Conservation (phyloP, 2,329 filamentous ascomycete species). For the Penicillium sclerotiorum region DNA sequence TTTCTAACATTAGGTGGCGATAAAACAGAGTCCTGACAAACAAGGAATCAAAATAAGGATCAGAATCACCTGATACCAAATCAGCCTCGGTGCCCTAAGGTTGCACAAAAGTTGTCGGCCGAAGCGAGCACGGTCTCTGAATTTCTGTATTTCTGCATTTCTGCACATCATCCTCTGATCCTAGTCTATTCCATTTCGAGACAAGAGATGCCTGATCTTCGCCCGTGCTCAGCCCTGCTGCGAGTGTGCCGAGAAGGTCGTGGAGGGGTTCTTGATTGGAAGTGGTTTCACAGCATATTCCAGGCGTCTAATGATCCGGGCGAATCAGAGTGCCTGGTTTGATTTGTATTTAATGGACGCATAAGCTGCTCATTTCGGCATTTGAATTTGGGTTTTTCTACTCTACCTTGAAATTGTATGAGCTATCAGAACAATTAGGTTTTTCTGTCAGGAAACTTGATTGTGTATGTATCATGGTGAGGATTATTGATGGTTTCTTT, state of each 20-base stretch:
- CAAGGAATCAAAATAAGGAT: background rate
- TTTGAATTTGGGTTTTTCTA: background rate
- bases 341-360: background rate
- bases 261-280: slow-evolving; percentile 8
- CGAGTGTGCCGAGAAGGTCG: background rate
- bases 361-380: background rate
- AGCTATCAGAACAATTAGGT: background rate
- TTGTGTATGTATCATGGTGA: background rate
- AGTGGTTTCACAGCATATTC: slow-evolving; percentile 15
- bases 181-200: background rate
- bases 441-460: background rate
- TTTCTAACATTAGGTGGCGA: no score
- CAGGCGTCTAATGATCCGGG: background rate
- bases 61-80: slow-evolving; percentile 2
- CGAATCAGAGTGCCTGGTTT: background rate
- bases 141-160: background rate
- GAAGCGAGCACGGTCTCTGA: slow-evolving; percentile 1
- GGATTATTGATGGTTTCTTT: background rate
- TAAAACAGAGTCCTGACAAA: background rate
- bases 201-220: background rate
- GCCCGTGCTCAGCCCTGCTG: background rate
- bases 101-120: slow-evolving; percentile 20
- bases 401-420: background rate
- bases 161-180: background rate
- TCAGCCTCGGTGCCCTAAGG: slow-evolving; percentile 6